A percentile compares a stretch with the other conserved stretches of the same genome.
Conservation (phyloP, 352 stramenopile species). For the Globisporangium alternatum region DNA sequence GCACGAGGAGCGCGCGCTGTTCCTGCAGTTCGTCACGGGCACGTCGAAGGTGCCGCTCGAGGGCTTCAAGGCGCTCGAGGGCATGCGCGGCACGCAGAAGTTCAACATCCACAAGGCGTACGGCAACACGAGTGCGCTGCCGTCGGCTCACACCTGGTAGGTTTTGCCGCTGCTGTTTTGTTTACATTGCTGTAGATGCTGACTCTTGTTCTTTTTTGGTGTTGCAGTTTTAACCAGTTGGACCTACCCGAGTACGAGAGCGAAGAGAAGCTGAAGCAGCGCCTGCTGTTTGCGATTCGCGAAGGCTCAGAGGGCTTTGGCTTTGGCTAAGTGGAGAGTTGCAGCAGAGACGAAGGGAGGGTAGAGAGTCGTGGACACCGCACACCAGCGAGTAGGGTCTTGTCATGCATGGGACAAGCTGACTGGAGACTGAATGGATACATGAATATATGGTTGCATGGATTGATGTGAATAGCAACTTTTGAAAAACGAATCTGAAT, state of each 20-base stretch:
- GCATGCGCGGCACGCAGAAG: slow-evolving; percentile 98
- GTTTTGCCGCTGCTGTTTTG: slow-evolving; percentile 17
- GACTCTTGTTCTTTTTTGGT: background rate
- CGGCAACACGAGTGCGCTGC: slow-evolving; percentile 82
- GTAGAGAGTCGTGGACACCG: too few species aligned
- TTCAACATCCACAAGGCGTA: slow-evolving; percentile 99
- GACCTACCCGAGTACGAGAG: slow-evolving; percentile 98
- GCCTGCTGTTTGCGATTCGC: slow-evolving; percentile 96
- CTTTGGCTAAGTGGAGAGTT: slow-evolving; percentile 88
- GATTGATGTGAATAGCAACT: background rate
- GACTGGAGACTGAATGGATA: background rate
- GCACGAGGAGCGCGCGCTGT: slow-evolving; percentile 90
- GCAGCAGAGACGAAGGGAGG: background rate
- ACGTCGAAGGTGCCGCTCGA: slow-evolving; percentile 95
- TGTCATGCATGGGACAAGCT: too few species aligned
- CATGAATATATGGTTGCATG: slow-evolving; percentile 3
- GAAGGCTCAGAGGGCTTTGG: slow-evolving; percentile 98
- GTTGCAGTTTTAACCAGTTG: slow-evolving; percentile 96
- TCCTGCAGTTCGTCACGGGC: slow-evolving; percentile 93
- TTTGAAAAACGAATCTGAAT: too few species aligned
- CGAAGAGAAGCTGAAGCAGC: slow-evolving; percentile 97
- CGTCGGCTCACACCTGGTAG: slow-evolving; percentile 96
- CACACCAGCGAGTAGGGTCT: too few species aligned
- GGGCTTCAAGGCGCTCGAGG: slow-evolving; percentile 98
- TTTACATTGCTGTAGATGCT: slow-evolving; percentile 6